Conservation (phyloP, 768 basidiomycete genomes). For the Dentipellis fragilis region DNA sequence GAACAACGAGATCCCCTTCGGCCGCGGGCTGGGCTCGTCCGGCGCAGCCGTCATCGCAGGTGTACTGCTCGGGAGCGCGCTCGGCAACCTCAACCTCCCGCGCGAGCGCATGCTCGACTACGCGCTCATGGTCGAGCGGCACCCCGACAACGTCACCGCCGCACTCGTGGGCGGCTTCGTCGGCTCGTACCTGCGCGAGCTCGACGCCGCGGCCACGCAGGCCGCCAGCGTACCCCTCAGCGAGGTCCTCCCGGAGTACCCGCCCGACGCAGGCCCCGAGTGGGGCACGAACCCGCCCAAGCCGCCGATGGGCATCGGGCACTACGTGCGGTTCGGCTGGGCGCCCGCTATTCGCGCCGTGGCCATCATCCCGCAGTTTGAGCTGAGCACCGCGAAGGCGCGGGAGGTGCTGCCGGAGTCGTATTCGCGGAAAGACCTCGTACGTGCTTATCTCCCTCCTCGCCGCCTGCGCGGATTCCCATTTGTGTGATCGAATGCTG, state of each 20-base stretch:
- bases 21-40: constrained; percentile 93
- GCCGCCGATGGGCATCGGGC: constrained; percentile 87
- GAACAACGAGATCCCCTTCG: constrained; percentile 94
- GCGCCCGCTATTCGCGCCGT: constrained; percentile 77
- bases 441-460: constrained; percentile 28
- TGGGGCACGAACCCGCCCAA: constrained; percentile 87
- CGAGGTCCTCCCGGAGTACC: constrained; percentile 95
- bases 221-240: constrained; percentile 88
- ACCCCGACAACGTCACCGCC: constrained; percentile 98
- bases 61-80: constrained; percentile 78
- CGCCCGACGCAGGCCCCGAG: constrained; percentile 79
- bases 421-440: constrained; percentile 88
- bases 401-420: constrained; percentile 74
- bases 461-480: background rate
- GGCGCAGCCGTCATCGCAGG: constrained; percentile 99
- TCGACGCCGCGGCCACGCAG: constrained; percentile 69
- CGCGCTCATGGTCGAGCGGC: constrained; percentile 97
- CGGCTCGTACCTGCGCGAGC: constrained; percentile 88
- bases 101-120: constrained; percentile 79
- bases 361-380: constrained; percentile 91
- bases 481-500: background rate
- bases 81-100: constrained; percentile 66
- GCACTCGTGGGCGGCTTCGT: constrained; percentile 96
- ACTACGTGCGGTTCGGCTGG: constrained; percentile 89
- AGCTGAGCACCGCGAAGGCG: constrained; percentile 92